Conservation (phyloP, 257 asterid species). For the Striga asiatica region DNA sequence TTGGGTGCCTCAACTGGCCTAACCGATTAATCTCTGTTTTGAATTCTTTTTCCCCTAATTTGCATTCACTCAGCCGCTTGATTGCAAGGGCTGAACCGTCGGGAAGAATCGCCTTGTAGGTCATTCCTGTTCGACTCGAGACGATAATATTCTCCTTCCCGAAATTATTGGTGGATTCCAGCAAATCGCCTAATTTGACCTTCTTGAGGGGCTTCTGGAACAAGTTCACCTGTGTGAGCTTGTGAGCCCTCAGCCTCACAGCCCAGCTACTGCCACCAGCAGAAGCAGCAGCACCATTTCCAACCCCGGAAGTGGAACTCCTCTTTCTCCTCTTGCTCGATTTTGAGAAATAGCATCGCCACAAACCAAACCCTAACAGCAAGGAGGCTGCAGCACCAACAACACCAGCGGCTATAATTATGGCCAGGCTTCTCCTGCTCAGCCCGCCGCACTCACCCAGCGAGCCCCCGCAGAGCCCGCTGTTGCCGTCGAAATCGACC, state of each 20-base stretch:
- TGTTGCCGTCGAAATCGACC: slow-evolving; percentile 30
- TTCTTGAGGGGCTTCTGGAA: slow-evolving; percentile 55
- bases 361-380: slow-evolving; percentile 44
- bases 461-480: slow-evolving; percentile 38
- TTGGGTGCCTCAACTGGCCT: slow-evolving; percentile 66
- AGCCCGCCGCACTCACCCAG: slow-evolving; percentile 35
- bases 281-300: slow-evolving; percentile 6
- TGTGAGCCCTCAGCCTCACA: slow-evolving; percentile 32
- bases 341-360: slow-evolving; percentile 42
- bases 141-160: slow-evolving; percentile 25
- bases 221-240: slow-evolving; percentile 46
- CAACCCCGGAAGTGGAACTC: slow-evolving; percentile 22
- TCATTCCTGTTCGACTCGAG: slow-evolving; percentile 40
- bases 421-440: slow-evolving; percentile 27
- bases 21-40: slow-evolving; percentile 49
- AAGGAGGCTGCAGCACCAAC: slow-evolving; percentile 37
- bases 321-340: slow-evolving; percentile 24
- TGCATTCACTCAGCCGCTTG: slow-evolving; percentile 41
- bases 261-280: slow-evolving; percentile 22
- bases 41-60: slow-evolving; percentile 43
- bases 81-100: slow-evolving; percentile 58
- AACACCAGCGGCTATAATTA: slow-evolving; percentile 47
- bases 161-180: slow-evolving; percentile 39
- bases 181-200: slow-evolving; percentile 44
- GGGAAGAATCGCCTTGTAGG: slow-evolving; percentile 43